Evolutionary conservation across 2,329 filamentous ascomycete genomes (phyloP).

Genomic region (Trichoderma koningii): DNA sequence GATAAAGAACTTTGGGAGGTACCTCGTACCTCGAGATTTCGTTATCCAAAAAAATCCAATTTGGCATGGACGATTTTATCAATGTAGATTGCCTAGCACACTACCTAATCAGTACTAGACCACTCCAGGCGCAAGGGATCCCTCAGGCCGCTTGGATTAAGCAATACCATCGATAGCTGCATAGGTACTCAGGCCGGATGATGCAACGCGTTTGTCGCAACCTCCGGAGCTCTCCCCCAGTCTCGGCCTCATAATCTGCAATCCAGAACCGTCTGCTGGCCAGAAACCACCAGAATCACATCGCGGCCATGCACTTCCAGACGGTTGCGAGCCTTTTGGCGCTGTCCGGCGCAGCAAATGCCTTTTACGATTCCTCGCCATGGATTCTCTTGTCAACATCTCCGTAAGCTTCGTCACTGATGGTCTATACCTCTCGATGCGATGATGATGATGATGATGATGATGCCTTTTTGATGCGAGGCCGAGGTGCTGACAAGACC

Average conservation of each 20-base stretch:
- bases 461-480: slow-evolving; percentile 1
- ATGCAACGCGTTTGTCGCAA: slow-evolving; percentile 21
- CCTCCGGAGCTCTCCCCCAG: slow-evolving; percentile 15
- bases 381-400: slow-evolving; percentile 86
- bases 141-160: not conserved
- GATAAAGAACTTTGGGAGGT: too few relatives aligned
- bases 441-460: not conserved
- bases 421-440: not conserved
- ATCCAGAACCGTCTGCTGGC: slow-evolving; percentile 15
- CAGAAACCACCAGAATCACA: slow-evolving; percentile 13
- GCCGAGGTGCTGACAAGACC: slow-evolving; percentile 14
- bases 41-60: not conserved
- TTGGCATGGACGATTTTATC: not conserved
- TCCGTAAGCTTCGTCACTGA: slow-evolving; percentile 58
- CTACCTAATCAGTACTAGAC: slow-evolving; percentile 9
- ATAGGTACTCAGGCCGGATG: slow-evolving; percentile 5
- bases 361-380: slow-evolving; percentile 84
- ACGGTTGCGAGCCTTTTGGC: slow-evolving; percentile 52
- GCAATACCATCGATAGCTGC: slow-evolving; percentile 19
- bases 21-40: not conserved
- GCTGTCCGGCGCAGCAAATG: slow-evolving; percentile 61
- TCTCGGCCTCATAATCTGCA: slow-evolving; percentile 11
- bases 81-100: not conserved
- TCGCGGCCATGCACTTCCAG: slow-evolving; percentile 26
- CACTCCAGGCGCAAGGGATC: not conserved